Evolutionary conservation across 495 filamentous ascomycete genomes (phyloP), one percentile per base, ranked within the genome.

Genomic region (Aspergillus nidulans): DNA sequence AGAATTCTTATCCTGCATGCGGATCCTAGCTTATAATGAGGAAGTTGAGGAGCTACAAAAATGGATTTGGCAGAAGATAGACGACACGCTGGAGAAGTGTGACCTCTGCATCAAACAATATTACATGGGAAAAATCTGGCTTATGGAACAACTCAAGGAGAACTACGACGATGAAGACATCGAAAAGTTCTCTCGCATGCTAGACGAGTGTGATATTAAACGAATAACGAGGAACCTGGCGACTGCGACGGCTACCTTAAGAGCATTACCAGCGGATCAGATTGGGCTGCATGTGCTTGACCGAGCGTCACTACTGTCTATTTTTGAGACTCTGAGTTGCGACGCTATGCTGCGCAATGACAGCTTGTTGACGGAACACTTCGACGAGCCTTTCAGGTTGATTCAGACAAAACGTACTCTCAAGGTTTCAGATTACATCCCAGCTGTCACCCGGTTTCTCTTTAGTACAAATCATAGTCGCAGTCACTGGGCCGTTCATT

Each of bases 91-190:
- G 34, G 81, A 72, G 24, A 80, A 72, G 32, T 97, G 92, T 70
- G 87, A 95, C 59, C 74, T 82, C 38, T 97, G 92, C 66, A 85
- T 91, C 53, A 81, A 82, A 34, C 81, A 84, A 38, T 97, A 91
- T 72, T 89, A 97, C 70, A 85, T 81, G 43, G 81, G 80, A 18
- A 85, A 86, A 63, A 77, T 79, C 54, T 76, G 73, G 59, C 77
- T 89, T 56, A 72, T 86, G 55, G 78, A 84, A 39, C 71, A 79
- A 21, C 72, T 92, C 16, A 75, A 79, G 62, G 74, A 79, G 75
- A 70, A 78, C 50, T 86, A 83, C 59, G 78, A 86, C 16, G 83
- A 86, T 24, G 83, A 86, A 21, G 79, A 82, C 26, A 83, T 87
- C 19, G 69, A 71, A 18, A 67, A 71, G 13, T 79, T 90, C 57